Evolutionary conservation across 306 rosid species (phyloP).

Genomic region (Psophocarpus tetragonolobus): DNA sequence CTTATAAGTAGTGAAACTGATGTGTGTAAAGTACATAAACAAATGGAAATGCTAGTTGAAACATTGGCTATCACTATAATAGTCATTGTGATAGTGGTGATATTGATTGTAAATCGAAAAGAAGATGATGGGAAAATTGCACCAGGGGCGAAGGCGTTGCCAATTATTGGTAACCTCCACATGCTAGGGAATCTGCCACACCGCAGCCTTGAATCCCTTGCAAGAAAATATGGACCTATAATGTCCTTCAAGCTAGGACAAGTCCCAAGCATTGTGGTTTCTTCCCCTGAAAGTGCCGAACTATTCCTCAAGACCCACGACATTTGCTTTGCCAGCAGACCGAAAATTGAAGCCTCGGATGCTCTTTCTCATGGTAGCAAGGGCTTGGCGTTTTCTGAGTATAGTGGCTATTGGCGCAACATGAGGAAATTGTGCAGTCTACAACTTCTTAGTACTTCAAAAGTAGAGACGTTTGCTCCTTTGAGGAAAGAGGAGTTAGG

Average conservation of each 20-base stretch:
- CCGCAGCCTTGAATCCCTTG: conserved; percentile 29
- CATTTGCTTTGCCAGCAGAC: conserved; percentile 23
- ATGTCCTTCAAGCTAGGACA: conserved; percentile 45
- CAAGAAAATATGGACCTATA: conserved; percentile 45
- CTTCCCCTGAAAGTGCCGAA: conserved; percentile 45
- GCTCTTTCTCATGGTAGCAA: background rate
- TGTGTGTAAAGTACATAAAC: background rate
- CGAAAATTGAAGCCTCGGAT: background rate
- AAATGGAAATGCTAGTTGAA: background rate
- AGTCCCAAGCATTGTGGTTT: conserved; percentile 33
- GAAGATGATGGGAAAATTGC: conserved; percentile 16
- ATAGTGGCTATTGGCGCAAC: conserved; percentile 39
- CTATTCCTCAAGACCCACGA: conserved; percentile 56
- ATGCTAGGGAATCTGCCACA: conserved; percentile 44
- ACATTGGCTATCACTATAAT: background rate
- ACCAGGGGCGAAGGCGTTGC: conserved; percentile 45
- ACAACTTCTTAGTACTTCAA: conserved; percentile 25
- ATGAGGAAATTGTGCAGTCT: conserved; percentile 29
- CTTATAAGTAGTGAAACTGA: no score
- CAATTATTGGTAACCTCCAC: conserved; percentile 46
- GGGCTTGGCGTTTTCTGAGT: conserved; percentile 14
- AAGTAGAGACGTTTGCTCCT: conserved; percentile 30
- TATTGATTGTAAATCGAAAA: background rate
- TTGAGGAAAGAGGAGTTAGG: conserved; percentile 17
- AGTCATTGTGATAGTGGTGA: background rate